Evolutionary conservation across 352 stramenopile genomes (phyloP).

Genomic region (Pythium biforme): DNA sequence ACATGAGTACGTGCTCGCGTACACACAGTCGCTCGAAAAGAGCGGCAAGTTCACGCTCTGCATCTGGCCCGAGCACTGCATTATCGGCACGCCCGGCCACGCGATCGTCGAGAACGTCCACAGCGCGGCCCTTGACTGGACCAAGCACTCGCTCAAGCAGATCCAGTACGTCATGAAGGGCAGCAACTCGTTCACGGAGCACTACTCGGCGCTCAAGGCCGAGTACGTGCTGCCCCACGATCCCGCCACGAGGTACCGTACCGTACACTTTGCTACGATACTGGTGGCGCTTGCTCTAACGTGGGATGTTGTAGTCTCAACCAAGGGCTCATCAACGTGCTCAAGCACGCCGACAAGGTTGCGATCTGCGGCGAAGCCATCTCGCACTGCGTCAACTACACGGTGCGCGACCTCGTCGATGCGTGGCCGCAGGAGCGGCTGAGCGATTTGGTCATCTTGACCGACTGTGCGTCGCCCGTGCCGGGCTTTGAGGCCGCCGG

Average conservation of each 20-base stretch:
- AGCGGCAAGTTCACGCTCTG: slow-evolving; percentile 90
- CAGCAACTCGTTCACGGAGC: slow-evolving; percentile 94
- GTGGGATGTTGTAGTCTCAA: slow-evolving; percentile 56
- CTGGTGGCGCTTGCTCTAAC: slow-evolving; percentile 52
- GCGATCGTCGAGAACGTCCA: slow-evolving; percentile 85
- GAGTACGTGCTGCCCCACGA: slow-evolving; percentile 90
- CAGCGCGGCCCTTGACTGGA: slow-evolving; percentile 86
- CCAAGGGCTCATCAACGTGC: slow-evolving; percentile 73
- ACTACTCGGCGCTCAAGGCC: slow-evolving; percentile 93
- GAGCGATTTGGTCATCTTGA: slow-evolving; percentile 71
- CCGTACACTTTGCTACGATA: slow-evolving; percentile 88
- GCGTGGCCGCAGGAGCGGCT: slow-evolving; percentile 77
- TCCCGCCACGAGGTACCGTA: slow-evolving; percentile 64
- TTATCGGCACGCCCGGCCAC: slow-evolving; percentile 91
- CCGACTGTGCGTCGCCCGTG: slow-evolving; percentile 72
- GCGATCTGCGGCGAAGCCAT: slow-evolving; percentile 93
- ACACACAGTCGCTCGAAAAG: slow-evolving; percentile 87
- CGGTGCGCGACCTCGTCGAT: slow-evolving; percentile 88
- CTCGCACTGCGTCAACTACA: slow-evolving; percentile 98
- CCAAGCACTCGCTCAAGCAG: slow-evolving; percentile 43
- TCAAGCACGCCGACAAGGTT: slow-evolving; percentile 86
- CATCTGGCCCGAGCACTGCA: slow-evolving; percentile 98
- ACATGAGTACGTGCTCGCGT: slow-evolving; percentile 86
- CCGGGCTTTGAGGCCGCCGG: slow-evolving; percentile 67
- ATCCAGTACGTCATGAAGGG: slow-evolving; percentile 93